Evolutionary conservation across 495 filamentous ascomycete species (phyloP), one percentile per base, ranked within the genome.

Genomic region (Aspergillus leporis): DNA sequence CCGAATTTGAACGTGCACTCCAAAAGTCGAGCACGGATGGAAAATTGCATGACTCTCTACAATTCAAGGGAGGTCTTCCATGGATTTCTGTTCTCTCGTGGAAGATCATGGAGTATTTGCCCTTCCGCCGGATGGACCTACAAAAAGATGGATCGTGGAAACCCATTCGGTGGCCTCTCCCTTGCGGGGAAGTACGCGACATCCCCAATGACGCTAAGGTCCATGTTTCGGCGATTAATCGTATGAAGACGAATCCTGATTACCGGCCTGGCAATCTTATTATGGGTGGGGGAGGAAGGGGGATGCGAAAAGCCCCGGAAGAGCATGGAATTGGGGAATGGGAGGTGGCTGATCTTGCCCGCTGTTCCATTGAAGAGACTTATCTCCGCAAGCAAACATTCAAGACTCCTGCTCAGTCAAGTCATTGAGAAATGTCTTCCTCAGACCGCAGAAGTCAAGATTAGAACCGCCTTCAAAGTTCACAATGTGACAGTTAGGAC

Each of bases 211-310:
- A 85, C 54, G 90, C 84, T 0, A 78, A 85, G 32, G 79, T 94
- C 1, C 91, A 96, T 64, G 80, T 84, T 36, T 87, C 84, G 8
- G 91, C 90, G 0, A 85, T 96, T 43, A 79, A 80, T 19, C 80
- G 91, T 1, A 89, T 94, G 89, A 67, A 87, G 47, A 72, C 78
- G 7, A 76, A 92, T 61, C 64, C 75, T 0, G 72, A 66, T 0
- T 96, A 94, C 63, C 79, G 91, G 0, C 91, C 91, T 0, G 91
- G 90, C 0, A 96, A 96, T 63, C 68, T 94, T 51, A 88, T 95
- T 48, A 68, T 91, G 10, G 90, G 91, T 13, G 91, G 91, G 2
- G 91, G 91, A 12, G 91, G 91, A 0, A 75, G 90, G 18, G 91
- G 90, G 2, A 74, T 85, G 0, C 76, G 81, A 22, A 63, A 59